Percentiles rank a stretch among this genome's conserved stretches.
These are phyloP conservation scores for Diaporthe vaccinii DNA, from an alignment of 2,329 filamentous ascomycete genomes.

Conservation along the genomic window DNA sequence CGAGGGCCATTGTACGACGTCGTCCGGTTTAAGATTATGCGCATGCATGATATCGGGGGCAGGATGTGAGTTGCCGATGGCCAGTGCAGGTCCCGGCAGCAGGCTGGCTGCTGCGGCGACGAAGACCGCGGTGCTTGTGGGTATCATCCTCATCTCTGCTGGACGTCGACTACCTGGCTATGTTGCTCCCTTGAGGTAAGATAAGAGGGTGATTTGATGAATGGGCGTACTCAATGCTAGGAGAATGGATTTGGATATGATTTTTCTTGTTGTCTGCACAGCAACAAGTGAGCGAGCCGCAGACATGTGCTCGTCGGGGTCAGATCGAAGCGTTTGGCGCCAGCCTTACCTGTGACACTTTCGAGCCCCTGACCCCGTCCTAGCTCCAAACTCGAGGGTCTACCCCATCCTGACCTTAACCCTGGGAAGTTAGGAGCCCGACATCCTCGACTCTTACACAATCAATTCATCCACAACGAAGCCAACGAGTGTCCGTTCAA, in stretches of 20 bases:
- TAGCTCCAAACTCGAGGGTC: neutral
- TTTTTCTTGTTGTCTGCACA: neutral
- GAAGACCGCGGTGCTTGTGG: slow-evolving; percentile 1
- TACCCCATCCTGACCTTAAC: neutral
- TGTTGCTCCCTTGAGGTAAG: neutral
- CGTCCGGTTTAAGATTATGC: neutral
- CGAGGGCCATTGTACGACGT: neutral
- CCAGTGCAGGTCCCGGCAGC: slow-evolving; percentile 19
- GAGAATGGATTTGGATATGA: no score
- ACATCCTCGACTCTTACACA: neutral
- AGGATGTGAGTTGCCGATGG: neutral
- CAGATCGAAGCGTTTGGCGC: slow-evolving; percentile 11
- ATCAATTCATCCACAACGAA: neutral
- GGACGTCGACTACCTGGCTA: neutral
- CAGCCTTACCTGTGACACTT: slow-evolving; percentile 21
- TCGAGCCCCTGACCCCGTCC: slow-evolving; percentile 18
- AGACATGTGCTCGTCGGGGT: neutral
- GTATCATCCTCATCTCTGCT: slow-evolving; percentile 3
- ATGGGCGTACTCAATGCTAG: no score
- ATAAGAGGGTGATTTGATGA: neutral
- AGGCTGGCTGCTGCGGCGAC: slow-evolving; percentile 19
- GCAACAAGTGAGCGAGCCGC: neutral
- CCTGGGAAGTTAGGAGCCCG: no score
- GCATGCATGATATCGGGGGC: neutral
- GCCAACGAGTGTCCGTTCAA: no score